Conservation (phyloP, 768 basidiomycete genomes). For the Leccinum subgranulosum region DNA sequence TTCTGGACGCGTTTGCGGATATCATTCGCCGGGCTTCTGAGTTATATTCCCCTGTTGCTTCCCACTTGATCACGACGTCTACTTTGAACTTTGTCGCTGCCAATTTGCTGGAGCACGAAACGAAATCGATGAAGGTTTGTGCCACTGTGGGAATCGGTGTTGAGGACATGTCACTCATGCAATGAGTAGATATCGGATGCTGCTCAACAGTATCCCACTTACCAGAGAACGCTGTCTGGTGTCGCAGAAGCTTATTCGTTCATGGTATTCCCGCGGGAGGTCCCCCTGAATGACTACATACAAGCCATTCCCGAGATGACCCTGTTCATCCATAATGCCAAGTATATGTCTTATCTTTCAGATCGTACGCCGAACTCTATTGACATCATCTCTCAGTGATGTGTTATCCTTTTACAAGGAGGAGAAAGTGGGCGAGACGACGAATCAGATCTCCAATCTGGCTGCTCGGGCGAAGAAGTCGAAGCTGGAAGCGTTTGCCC, state of each 20-base stretch:
- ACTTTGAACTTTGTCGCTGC: not conserved
- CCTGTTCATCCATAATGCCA: not conserved
- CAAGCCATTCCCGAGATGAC: not conserved
- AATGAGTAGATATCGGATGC: not conserved
- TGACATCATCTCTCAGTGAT: not conserved
- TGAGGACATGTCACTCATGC: not conserved
- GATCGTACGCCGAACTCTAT: not conserved
- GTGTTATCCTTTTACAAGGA: not conserved
- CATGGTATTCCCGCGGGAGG: not conserved
- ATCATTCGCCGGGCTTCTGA: not conserved
- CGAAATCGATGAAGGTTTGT: not conserved
- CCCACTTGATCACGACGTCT: not conserved
- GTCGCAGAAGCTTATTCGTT: slow-evolving; percentile 6
- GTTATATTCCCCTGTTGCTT: not conserved
- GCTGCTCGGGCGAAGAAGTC: not conserved
- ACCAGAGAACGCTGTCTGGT: not conserved
- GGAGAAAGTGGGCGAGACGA: not conserved
- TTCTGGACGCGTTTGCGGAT: not conserved
- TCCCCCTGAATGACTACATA: not conserved
- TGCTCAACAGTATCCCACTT: not conserved
- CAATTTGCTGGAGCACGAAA: not conserved
- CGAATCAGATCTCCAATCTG: not conserved
- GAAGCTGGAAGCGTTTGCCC: not conserved
- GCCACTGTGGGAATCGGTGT: not conserved
- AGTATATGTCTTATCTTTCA: not conserved